These are phyloP conservation scores for Cercospora canescens DNA, from an alignment of 2,329 filamentous ascomycete species.

Conservation along the genomic window DNA sequence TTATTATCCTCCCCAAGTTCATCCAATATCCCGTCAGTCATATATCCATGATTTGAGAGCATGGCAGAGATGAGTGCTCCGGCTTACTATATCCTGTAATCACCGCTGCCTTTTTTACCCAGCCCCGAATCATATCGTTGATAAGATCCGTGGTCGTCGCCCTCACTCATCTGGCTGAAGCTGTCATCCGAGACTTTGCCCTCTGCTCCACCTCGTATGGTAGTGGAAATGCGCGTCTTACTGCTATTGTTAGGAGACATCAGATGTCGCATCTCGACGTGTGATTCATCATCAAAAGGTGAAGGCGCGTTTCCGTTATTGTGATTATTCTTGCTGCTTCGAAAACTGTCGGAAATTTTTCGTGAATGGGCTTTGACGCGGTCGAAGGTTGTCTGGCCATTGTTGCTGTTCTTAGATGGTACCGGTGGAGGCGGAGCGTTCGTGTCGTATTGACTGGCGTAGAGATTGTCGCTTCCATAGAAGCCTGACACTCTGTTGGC, in stretches of 20 bases:
- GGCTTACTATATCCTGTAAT: background rate
- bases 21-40: background rate
- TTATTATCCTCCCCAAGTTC: background rate
- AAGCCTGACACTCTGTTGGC: slow-evolving; percentile 8
- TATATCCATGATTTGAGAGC: background rate
- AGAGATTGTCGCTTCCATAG: slow-evolving; percentile 4
- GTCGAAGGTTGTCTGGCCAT: background rate
- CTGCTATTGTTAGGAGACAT: background rate
- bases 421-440: background rate
- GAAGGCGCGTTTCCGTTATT: background rate
- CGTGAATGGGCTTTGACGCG: slow-evolving; percentile 10
- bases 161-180: slow-evolving; percentile 4
- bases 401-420: background rate
- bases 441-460: background rate
- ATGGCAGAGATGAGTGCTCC: background rate
- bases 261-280: slow-evolving; percentile 9
- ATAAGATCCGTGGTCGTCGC: background rate
- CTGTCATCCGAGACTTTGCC: slow-evolving; percentile 4
- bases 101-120: background rate
- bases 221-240: background rate
- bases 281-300: background rate
- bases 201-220: background rate
- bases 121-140: slow-evolving; percentile 6
- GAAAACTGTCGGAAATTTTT: slow-evolving; percentile 15
- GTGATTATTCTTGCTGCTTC: background rate